Evolutionary conservation across 2,329 filamentous ascomycete genomes (phyloP), one percentile per base, ranked within the genome.

Genomic region (Cytospora chrysosperma): DNA sequence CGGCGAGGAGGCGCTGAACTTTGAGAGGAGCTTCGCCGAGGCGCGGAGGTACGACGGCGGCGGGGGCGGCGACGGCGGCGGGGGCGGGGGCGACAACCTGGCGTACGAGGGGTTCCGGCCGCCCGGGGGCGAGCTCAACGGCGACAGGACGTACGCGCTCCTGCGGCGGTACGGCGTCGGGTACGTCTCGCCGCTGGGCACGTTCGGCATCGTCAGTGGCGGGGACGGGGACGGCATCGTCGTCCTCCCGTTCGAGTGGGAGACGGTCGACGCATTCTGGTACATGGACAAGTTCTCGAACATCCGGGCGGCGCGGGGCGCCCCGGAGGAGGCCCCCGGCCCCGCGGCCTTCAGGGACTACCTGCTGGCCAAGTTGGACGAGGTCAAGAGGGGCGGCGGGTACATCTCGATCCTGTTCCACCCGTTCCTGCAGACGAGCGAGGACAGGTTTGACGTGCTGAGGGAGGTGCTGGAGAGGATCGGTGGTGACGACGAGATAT

Each of bases 161-260:
- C 56, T 70, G 19, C 60, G 27, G 21, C 17, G 67, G 40, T 56
- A 65, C 17, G 71, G 69, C 12, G 62, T 72, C 15, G 53, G 57
- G 28, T 74, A 74, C 49, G 67, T 71, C 10, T 73, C 72, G 50
- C 71, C 71, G 30, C 59, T 72, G 10, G 72, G 69, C 10, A 34
- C 62, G 28, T 62, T 71, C 7, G 69, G 69, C 6, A n/a, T 69
- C 10, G n/a, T n/a, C n/a, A n/a, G n/a, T 59, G 57, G 24, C 4
- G 12, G 24, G 8, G 12, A 0, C 51, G 37, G 27, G 43, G n/a
- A n/a, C n/a, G n/a, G n/a, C n/a, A n/a, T 72, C 21, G 69, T 70
- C n/a, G 66, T 73, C 30, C 57, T 74, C 43, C 72, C 72, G 0
- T 73, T 74, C 65, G 70, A 72, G 56, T 73, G 71, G 72, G 62